phyloP scores from a whole-genome alignment of 306 rosid species.

The Gastrolobium villosum region DNA sequence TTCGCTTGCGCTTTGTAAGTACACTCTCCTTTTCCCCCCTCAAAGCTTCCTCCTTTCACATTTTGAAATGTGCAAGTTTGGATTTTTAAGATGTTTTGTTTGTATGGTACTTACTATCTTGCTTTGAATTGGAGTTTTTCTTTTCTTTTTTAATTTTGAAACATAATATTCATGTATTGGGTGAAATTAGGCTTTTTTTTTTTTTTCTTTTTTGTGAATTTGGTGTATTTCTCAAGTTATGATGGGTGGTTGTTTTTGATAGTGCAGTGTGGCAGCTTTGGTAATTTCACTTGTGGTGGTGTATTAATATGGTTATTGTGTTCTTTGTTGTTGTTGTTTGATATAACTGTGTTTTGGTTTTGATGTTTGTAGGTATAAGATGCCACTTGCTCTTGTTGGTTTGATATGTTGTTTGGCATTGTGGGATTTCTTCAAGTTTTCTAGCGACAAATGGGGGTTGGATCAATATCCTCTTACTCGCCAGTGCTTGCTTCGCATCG shows the following conservation, averaged over 20 bases:
- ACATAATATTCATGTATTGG: neutral
- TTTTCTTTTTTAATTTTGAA: neutral
- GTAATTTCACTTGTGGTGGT: neutral
- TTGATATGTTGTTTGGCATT: constrained; percentile 79
- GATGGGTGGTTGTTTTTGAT: neutral
- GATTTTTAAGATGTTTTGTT: neutral
- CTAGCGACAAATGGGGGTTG: constrained; percentile 70
- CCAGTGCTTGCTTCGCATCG: constrained; percentile 72
- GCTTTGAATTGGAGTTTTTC: neutral
- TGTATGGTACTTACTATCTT: neutral
- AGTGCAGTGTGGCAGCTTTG: neutral
- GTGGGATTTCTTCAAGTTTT: constrained; percentile 86
- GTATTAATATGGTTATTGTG: neutral
- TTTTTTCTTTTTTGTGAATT: neutral
- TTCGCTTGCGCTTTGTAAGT: constrained; percentile 80
- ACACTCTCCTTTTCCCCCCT: neutral
- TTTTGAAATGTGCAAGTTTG: neutral
- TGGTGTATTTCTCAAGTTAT: neutral
- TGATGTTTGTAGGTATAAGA: constrained; percentile 75
- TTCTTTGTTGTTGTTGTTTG: too few relatives aligned
- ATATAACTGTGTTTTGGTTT: constrained; percentile 31
- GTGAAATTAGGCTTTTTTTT: neutral
- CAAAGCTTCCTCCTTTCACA: neutral
- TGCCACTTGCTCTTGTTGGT: constrained; percentile 90
- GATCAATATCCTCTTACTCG: constrained; percentile 69